Conservation (phyloP, 1,139 yeast species). For the Arxiozyma telluris region DNA sequence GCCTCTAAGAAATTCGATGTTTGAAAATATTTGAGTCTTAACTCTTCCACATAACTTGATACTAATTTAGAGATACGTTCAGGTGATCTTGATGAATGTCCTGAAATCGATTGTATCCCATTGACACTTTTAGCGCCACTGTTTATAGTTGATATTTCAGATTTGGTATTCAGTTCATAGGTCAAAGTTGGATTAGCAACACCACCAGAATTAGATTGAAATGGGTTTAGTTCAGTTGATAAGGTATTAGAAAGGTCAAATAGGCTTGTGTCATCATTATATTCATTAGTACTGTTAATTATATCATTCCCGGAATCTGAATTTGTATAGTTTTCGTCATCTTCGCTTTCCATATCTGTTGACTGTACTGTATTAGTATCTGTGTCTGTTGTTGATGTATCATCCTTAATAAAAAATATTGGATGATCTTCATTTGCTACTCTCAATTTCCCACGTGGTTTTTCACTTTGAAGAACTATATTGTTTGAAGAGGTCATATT, state of each 20-base stretch:
- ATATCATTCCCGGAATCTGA: not conserved
- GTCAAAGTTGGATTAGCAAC: not conserved
- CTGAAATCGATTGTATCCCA: slow-evolving; percentile 1
- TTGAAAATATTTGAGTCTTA: slow-evolving; percentile 26
- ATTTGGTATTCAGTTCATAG: not conserved
- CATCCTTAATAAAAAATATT: slow-evolving; percentile 17
- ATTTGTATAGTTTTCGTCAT: not conserved
- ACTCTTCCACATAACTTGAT: slow-evolving; percentile 30
- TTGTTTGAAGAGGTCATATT: not conserved
- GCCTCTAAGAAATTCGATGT: slow-evolving; percentile 29
- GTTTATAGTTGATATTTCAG: not conserved
- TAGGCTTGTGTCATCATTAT: too few species aligned
- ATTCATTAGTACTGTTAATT: not conserved
- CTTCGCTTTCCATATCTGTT: slow-evolving; percentile 2
- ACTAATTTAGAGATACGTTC: slow-evolving; percentile 25
- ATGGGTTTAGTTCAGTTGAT: not conserved
- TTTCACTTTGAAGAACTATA: slow-evolving; percentile 2
- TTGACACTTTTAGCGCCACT: slow-evolving; percentile 3
- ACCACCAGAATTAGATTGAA: not conserved
- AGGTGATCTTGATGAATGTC: slow-evolving; percentile 6
- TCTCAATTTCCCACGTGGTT: slow-evolving; percentile 19
- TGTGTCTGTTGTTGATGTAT: not conserved
- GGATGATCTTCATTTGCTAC: slow-evolving; percentile 28
- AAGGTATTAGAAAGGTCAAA: not conserved
- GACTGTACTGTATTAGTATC: not conserved